phyloP scores from a whole-genome alignment of 2,329 filamentous ascomycete genomes.

The Colletotrichum melonis region DNA sequence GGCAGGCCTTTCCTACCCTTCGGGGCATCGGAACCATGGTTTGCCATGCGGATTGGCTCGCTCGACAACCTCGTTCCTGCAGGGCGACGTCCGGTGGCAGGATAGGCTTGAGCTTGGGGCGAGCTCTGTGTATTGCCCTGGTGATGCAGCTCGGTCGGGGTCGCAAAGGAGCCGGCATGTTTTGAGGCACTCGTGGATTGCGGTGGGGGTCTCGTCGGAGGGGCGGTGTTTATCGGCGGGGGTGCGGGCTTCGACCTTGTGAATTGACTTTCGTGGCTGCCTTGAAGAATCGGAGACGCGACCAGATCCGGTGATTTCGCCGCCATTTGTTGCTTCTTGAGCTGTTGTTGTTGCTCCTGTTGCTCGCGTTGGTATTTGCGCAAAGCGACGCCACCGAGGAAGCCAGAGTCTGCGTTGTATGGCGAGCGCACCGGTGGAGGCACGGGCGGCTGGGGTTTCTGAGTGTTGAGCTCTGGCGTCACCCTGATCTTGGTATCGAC shows the following conservation, averaged over 20 bases:
- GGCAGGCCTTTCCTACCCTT: constrained; percentile 66
- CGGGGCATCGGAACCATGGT: constrained; percentile 49
- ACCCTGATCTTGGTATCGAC: constrained; percentile 32
- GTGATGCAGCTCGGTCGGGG: constrained; percentile 60
- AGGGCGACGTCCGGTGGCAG: constrained; percentile 53
- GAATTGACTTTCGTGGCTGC: constrained; percentile 41
- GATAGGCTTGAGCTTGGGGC: constrained; percentile 17
- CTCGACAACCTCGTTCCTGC: constrained; percentile 52
- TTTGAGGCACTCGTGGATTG: constrained; percentile 46
- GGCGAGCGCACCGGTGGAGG: constrained; percentile 45
- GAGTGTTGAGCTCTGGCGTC: constrained; percentile 21
- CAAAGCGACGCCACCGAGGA: constrained; percentile 67
- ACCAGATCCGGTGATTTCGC: constrained; percentile 26
- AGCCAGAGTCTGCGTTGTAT: constrained; percentile 55
- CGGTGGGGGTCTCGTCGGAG: constrained; percentile 44
- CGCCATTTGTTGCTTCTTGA: constrained; percentile 27
- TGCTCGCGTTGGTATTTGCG: constrained; percentile 59
- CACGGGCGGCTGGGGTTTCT: constrained; percentile 40
- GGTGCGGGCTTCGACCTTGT: constrained; percentile 46
- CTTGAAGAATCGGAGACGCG: neutral
- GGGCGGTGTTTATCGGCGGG: constrained; percentile 49
- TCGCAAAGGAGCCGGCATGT: constrained; percentile 56
- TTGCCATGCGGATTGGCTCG: constrained; percentile 50
- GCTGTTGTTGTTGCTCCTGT: constrained; percentile 41
- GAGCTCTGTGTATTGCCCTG: constrained; percentile 12